These are phyloP conservation scores for Globisporangium camurandrum DNA, from an alignment of 352 stramenopile species.

Conservation along the genomic window DNA sequence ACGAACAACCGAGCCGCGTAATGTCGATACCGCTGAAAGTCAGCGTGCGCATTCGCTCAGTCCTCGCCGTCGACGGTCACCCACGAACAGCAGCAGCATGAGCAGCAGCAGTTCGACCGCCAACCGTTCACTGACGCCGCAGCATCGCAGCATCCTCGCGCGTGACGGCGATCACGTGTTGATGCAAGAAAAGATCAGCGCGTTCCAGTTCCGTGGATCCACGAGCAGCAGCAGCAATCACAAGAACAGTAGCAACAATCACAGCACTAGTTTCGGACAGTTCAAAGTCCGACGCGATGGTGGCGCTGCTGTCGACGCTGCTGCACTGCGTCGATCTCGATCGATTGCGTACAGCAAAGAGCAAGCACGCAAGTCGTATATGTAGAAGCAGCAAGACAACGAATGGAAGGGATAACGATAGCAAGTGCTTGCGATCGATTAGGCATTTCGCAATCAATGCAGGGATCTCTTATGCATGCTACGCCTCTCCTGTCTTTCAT, in stretches of 20 bases:
- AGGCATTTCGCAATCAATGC: neutral
- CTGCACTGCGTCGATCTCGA: neutral
- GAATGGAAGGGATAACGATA: no score
- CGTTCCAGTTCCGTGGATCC: conserved; percentile 11
- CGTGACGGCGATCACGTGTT: conserved; percentile 12
- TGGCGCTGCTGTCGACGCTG: conserved; percentile 1
- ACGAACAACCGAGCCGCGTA: neutral
- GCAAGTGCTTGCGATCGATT: neutral
- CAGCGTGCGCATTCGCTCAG: neutral
- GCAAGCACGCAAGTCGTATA: neutral
- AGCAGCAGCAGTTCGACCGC: neutral
- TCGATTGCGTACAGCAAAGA: neutral
- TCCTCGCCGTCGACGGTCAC: neutral
- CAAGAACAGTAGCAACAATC: no score
- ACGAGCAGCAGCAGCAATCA: neutral
- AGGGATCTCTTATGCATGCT: no score
- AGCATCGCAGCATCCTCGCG: conserved; percentile 11
- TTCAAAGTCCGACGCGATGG: conserved; percentile 11
- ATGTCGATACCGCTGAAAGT: no score
- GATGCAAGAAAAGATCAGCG: conserved; percentile 12
- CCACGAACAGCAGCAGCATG: neutral
- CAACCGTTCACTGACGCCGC: neutral
- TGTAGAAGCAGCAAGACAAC: neutral
- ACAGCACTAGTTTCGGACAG: conserved; percentile 2
- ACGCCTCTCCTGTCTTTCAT: no score